Evolutionary conservation across 441 rosid species (phyloP), one percentile per base, ranked within the genome.

Genomic region (Jatropha multifida): DNA sequence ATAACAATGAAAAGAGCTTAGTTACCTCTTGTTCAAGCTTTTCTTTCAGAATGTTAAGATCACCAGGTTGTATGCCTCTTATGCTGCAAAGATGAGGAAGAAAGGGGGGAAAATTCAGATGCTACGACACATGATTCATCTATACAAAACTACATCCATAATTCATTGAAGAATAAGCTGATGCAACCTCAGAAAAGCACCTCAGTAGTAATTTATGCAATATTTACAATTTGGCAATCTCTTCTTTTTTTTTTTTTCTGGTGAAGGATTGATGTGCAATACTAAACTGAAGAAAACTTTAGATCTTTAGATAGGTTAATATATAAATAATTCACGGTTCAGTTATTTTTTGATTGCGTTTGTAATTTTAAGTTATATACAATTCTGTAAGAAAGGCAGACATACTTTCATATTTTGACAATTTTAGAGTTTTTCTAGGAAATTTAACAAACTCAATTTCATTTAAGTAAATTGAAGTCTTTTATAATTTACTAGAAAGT

Each of bases 1-100:
- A 44, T 59, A 42, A 71, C 9, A 37, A 69, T 51, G 23, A 37
- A 2, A 51, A 32, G 41, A 18, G 59, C 5, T 10, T 4, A 72
- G 42, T 67, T 86, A 96, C 99, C 98, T 96, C 97, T 75, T 90
- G 89, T 77, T 90, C 91, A 70, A 96, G 98, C 84, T 88, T 96
- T 80, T 88, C 97, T 80, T 91, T 92, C 83, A 94, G 81, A 81
- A 55, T 78, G 82, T 80, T 91, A 66, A 96, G 97, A 85, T 94
- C 97, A 79, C 78, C 81, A 54, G 56, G 52, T 40, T 89, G 94
- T 74, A 96, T 88, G 71, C 99, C 99, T 74, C 94, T 90, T 74
- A 96, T 56, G 84, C 99, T 94, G 90, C 79, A 77, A 32, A 81
- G 65, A 48, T 61, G 72, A 76, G 41, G 20, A 78, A 73, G 18